A percentile compares a stretch with the other conserved stretches of the same genome.
Evolutionary conservation across 805 yeast species (phyloP).

Genomic region (Lipomyces kockii): DNA sequence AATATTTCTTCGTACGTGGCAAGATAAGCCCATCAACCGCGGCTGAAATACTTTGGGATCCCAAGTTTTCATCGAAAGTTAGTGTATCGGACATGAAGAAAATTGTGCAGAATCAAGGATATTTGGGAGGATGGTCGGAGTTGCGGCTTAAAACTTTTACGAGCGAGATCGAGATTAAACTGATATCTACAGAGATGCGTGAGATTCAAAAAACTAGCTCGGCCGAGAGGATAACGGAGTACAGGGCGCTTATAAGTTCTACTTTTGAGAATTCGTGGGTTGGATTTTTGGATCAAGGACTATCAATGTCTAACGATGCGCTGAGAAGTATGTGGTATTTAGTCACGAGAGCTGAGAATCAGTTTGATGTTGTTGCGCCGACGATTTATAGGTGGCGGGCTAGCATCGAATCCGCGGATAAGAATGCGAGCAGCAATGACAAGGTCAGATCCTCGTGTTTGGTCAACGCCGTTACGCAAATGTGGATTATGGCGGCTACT

Average conservation of each 20-base stretch:
- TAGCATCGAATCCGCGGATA: not conserved
- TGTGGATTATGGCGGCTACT: constrained; percentile 32
- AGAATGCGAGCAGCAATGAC: not conserved
- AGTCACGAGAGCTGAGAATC: constrained; percentile 9
- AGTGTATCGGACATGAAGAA: constrained; percentile 6
- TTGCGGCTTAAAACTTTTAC: constrained; percentile 10
- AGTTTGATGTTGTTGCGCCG: constrained; percentile 24
- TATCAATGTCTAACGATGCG: constrained; percentile 27
- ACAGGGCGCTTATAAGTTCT: constrained; percentile 11
- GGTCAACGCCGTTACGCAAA: constrained; percentile 22
- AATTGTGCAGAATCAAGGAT: not conserved
- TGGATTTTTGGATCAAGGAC: constrained; percentile 13
- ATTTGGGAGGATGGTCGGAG: constrained; percentile 28
- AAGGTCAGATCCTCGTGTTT: not conserved
- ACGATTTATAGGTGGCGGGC: constrained; percentile 7
- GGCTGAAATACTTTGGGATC: constrained; percentile 20
- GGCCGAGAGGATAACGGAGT: constrained; percentile 3
- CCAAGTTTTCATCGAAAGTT: constrained; percentile 2
- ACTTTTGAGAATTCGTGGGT: constrained; percentile 21
- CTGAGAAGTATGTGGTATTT: constrained; percentile 29
- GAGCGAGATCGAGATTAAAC: constrained; percentile 18
- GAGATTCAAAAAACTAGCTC: not conserved
- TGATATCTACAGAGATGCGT: constrained; percentile 6
- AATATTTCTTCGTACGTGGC: constrained; percentile 23
- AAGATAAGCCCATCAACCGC: constrained; percentile 13